These are phyloP conservation scores for Brassica hybrid DNA, from an alignment of 441 rosid genomes.

Conservation along the genomic window DNA sequence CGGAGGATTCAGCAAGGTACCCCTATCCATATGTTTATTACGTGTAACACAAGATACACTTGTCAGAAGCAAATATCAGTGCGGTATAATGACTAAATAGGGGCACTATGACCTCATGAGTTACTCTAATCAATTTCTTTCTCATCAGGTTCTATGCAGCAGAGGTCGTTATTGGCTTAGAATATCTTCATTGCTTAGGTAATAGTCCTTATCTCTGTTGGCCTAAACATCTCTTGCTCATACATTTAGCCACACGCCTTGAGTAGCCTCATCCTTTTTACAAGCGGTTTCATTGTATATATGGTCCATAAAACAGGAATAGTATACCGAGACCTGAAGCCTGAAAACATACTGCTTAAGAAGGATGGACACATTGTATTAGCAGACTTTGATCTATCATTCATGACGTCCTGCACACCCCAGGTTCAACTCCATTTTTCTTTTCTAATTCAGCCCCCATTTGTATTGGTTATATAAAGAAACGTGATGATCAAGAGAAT, in stretches of 20 bases:
- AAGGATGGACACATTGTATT: slow-evolving; percentile 84
- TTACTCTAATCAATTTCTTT: too few relatives aligned
- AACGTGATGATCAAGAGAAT: not conserved
- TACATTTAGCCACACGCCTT: not conserved
- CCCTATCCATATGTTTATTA: not conserved
- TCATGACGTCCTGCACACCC: slow-evolving; percentile 78
- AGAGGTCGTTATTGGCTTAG: slow-evolving; percentile 87
- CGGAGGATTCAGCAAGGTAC: slow-evolving; percentile 92
- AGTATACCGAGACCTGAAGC: slow-evolving; percentile 91
- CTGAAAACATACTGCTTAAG: slow-evolving; percentile 87
- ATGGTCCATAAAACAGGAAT: slow-evolving; percentile 61
- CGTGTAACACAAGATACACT: not conserved
- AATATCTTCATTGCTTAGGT: slow-evolving; percentile 99
- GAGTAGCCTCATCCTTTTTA: not conserved
- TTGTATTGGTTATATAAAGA: slow-evolving; percentile 14
- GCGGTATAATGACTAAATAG: not conserved
- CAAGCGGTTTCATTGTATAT: not conserved
- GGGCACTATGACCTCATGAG: not conserved
- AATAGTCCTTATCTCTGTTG: slow-evolving; percentile 21
- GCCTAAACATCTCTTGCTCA: not conserved
- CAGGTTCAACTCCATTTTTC: slow-evolving; percentile 50
- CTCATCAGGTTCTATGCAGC: slow-evolving; percentile 86
- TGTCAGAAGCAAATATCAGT: not conserved
- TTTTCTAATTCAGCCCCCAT: not conserved
- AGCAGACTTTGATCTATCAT: slow-evolving; percentile 93